Conservation (phyloP, 768 basidiomycete species). For the Boletus edulis region DNA sequence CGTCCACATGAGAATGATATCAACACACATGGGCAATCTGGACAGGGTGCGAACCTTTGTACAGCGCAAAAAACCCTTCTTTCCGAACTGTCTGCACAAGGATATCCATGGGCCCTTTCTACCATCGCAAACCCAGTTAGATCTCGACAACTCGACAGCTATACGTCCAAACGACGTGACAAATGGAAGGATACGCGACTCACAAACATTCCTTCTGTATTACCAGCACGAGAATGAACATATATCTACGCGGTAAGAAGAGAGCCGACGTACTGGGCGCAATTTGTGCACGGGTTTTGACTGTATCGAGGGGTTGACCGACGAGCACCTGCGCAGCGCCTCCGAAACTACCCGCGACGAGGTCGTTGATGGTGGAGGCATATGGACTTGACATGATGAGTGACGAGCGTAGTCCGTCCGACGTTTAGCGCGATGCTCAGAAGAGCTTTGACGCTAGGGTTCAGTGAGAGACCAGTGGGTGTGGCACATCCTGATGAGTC, state of each 20-base stretch:
- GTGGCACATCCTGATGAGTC: too few species aligned
- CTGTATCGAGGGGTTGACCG: conserved; percentile 88
- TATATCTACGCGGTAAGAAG: background rate
- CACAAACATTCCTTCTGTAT: conserved; percentile 83
- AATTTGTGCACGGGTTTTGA: conserved; percentile 87
- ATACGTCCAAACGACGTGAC: background rate
- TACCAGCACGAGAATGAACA: conserved; percentile 3
- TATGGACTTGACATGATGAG: conserved; percentile 24
- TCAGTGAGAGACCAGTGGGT: too few species aligned
- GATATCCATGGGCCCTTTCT: conserved; percentile 96
- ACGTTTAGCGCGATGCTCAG: background rate
- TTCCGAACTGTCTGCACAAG: conserved; percentile 72
- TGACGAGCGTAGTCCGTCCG: background rate
- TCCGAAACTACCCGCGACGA: conserved; percentile 84
- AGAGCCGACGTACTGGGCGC: conserved; percentile 64
- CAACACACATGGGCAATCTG: background rate
- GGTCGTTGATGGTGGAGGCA: conserved; percentile 70
- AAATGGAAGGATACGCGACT: conserved; percentile 43
- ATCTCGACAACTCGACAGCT: background rate
- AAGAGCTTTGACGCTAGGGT: background rate
- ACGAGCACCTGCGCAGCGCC: conserved; percentile 95
- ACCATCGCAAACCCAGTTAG: background rate
- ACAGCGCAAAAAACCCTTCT: conserved; percentile 91
- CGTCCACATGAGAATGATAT: background rate
- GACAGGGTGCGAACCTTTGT: conserved; percentile 66